Conservation (phyloP, 768 basidiomycete genomes). For the Tricholoma saponaceum region DNA sequence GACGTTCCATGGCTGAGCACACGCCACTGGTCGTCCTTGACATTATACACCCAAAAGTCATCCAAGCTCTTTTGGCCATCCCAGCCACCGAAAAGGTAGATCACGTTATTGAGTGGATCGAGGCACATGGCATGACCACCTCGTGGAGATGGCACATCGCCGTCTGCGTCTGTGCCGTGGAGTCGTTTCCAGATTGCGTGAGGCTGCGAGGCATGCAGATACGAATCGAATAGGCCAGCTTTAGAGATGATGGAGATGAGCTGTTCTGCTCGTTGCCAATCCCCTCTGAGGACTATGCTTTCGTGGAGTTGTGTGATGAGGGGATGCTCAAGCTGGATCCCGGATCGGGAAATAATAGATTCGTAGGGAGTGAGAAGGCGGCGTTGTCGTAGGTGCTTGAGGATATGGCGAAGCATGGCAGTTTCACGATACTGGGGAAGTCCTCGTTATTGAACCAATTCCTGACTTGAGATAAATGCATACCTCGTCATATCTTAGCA, state of each 20-base stretch:
- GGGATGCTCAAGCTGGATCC: conserved; percentile 64
- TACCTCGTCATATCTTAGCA: conserved; percentile 60
- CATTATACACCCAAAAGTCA: conserved; percentile 75
- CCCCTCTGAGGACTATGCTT: conserved; percentile 59
- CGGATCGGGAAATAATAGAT: conserved; percentile 50
- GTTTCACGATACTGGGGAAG: conserved; percentile 59
- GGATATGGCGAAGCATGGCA: conserved; percentile 57
- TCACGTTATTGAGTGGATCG: conserved; percentile 53
- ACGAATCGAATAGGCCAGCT: conserved; percentile 58
- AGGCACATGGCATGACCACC: conserved; percentile 85
- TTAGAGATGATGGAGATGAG: conserved; percentile 46
- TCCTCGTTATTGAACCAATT: not conserved
- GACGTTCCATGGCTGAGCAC: conserved; percentile 53
- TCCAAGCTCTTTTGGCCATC: conserved; percentile 68
- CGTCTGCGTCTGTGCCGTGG: conserved; percentile 56
- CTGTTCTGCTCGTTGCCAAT: conserved; percentile 56
- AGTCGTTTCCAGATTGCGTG: conserved; percentile 60
- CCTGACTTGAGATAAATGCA: conserved; percentile 9
- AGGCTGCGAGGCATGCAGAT: conserved; percentile 54
- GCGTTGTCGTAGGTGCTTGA: conserved; percentile 76
- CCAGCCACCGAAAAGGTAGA: conserved; percentile 82
- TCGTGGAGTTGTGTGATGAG: conserved; percentile 63
- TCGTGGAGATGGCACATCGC: conserved; percentile 60
- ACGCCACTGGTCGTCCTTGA: conserved; percentile 57
- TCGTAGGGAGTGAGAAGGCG: conserved; percentile 65